phyloP scores from a whole-genome alignment of 2,329 filamentous ascomycete species.

The Ophiostoma sp. region DNA sequence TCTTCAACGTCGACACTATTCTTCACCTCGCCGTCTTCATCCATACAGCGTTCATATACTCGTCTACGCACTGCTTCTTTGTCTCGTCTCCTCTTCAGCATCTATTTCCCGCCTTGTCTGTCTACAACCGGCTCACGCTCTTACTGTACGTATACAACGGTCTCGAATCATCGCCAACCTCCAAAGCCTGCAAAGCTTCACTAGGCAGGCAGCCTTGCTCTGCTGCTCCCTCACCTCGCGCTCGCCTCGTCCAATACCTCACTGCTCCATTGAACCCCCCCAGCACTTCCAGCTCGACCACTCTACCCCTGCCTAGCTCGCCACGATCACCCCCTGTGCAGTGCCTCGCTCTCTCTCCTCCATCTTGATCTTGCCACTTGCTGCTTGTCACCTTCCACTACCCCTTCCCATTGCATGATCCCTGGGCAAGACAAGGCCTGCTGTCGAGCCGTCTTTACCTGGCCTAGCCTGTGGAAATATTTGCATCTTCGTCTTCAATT shows the following conservation, averaged over 20 bases:
- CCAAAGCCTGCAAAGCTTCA: neutral
- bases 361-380: neutral
- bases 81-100: neutral
- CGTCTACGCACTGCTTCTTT: neutral
- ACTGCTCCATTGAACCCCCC: neutral
- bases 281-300: neutral
- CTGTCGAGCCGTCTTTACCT: neutral
- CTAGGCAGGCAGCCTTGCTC: neutral
- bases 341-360: neutral
- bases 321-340: neutral
- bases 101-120: neutral
- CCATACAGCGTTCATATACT: neutral
- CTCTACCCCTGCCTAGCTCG: conserved; percentile 9
- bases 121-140: neutral
- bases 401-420: neutral
- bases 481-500: neutral
- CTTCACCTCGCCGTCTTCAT: neutral
- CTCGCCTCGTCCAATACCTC: neutral
- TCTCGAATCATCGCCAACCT: conserved; percentile 8
- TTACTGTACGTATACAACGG: conserved; percentile 4
- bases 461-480: neutral
- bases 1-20: conserved; percentile 12
- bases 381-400: neutral
- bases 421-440: neutral
- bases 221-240: neutral